Percentiles rank a stretch among this genome's conserved stretches.
phyloP scores from a whole-genome alignment of 129 eudicot genomes.

The Ambrosia trifida region DNA sequence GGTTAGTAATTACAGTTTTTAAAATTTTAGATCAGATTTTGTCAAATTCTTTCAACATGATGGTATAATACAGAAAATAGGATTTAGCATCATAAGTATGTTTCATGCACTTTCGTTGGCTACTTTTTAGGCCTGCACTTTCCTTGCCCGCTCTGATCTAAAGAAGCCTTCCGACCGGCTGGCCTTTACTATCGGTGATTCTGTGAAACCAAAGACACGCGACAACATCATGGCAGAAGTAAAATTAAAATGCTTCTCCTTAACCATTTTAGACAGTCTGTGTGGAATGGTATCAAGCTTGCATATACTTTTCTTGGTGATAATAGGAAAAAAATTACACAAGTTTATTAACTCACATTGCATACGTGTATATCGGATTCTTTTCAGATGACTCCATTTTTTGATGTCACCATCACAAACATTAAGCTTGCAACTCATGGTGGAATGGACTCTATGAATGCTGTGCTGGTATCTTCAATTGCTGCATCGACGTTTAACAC shows the following conservation, averaged over 20 bases:
- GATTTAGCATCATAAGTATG: conserved; percentile 12
- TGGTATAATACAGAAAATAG: conserved; percentile 3
- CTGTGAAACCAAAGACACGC: conserved; percentile 69
- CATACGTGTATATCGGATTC: not conserved
- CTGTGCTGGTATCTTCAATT: conserved; percentile 77
- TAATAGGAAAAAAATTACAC: not conserved
- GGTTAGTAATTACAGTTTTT: conserved; percentile 45
- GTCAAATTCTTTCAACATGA: not conserved
- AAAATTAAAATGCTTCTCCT: conserved; percentile 78
- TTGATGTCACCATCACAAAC: conserved; percentile 85
- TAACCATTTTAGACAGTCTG: conserved; percentile 81
- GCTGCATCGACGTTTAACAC: conserved; percentile 94
- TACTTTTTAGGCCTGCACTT: conserved; percentile 72
- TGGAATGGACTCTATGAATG: conserved; percentile 80
- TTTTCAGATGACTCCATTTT: conserved; percentile 91
- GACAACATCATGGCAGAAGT: conserved; percentile 94
- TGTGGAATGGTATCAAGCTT: conserved; percentile 77
- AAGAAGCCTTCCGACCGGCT: conserved; percentile 80
- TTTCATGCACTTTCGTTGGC: conserved; percentile 25
- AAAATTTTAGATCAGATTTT: conserved; percentile 14
- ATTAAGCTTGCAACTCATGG: conserved; percentile 98
- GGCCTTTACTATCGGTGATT: conserved; percentile 84
- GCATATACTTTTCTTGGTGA: conserved; percentile 7
- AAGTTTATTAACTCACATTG: conserved; percentile 13
- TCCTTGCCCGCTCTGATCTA: conserved; percentile 89